A percentile compares a stretch with the other conserved stretches of the same genome.
These are phyloP conservation scores for Pythium insidiosum DNA, from an alignment of 352 stramenopile species.

Conservation along the genomic window DNA sequence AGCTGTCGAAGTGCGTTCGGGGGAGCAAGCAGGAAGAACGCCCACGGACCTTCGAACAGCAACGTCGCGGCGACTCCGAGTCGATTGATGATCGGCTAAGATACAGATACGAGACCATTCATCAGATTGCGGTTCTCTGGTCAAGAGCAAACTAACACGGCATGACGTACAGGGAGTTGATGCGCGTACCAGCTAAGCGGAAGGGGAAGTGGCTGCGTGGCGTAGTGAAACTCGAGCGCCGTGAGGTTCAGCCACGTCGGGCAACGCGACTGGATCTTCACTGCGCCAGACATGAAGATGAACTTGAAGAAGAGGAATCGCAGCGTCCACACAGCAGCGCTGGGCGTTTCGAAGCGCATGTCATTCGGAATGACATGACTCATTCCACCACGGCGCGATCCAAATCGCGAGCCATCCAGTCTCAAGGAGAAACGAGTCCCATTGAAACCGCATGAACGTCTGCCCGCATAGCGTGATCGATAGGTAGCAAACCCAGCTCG, in stretches of 20 bases:
- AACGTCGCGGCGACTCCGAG: slow-evolving; percentile 79
- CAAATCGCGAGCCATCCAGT: slow-evolving; percentile 61
- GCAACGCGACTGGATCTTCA: slow-evolving; percentile 89
- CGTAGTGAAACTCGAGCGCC: slow-evolving; percentile 90
- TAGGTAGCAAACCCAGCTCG: slow-evolving; percentile 65
- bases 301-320: slow-evolving; percentile 92
- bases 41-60: slow-evolving; percentile 83
- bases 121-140: not conserved
- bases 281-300: slow-evolving; percentile 89
- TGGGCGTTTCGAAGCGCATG: slow-evolving; percentile 23
- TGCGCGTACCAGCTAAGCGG: slow-evolving; percentile 82
- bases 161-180: slow-evolving; percentile 50
- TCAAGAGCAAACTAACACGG: not conserved
- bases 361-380: not conserved
- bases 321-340: slow-evolving; percentile 46
- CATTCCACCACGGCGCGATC: slow-evolving; percentile 30
- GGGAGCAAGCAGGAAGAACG: slow-evolving; percentile 80
- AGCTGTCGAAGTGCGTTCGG: slow-evolving; percentile 37
- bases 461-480: slow-evolving; percentile 71
- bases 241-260: slow-evolving; percentile 88
- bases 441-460: slow-evolving; percentile 90
- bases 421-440: slow-evolving; percentile 89
- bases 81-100: slow-evolving; percentile 58
- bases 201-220: slow-evolving; percentile 75
- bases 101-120: not conserved